phyloP scores from a whole-genome alignment of 2,329 filamentous ascomycete species.

The Trichophyton benhamiae region DNA sequence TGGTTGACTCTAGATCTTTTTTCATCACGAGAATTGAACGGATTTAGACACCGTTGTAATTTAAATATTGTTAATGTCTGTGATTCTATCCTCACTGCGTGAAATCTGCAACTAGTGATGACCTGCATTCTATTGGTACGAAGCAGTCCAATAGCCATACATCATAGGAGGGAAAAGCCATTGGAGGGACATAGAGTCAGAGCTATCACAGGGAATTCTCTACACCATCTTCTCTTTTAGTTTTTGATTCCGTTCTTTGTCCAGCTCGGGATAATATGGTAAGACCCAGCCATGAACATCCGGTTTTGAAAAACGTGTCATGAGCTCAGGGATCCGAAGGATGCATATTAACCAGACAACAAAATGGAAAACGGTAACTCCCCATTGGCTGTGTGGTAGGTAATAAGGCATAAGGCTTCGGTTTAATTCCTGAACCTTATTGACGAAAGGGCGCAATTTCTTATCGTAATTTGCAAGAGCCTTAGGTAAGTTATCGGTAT shows the following conservation, averaged over 20 bases:
- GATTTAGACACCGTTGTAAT: not conserved
- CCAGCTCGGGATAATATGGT: not conserved
- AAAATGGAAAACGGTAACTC: conserved; percentile 14
- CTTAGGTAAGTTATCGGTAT: conserved; percentile 13
- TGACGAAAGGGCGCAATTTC: conserved; percentile 17
- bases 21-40: not conserved
- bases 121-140: no score
- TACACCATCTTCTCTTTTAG: not conserved
- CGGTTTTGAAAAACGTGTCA: not conserved
- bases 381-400: conserved; percentile 16
- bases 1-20: not conserved
- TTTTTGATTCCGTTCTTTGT: not conserved
- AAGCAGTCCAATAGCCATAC: no score
- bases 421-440: conserved; percentile 16
- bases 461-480: conserved; percentile 17
- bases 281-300: not conserved
- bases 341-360: conserved; percentile 14
- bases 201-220: not conserved
- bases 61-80: not conserved
- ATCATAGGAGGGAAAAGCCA: no score
- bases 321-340: conserved; percentile 13
- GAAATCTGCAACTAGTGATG: no score
- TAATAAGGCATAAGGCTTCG: conserved; percentile 10
- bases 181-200: no score
- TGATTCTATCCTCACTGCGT: no score